Conservation (phyloP, 2,329 filamentous ascomycete species). For the Colletotrichum australisinense region DNA sequence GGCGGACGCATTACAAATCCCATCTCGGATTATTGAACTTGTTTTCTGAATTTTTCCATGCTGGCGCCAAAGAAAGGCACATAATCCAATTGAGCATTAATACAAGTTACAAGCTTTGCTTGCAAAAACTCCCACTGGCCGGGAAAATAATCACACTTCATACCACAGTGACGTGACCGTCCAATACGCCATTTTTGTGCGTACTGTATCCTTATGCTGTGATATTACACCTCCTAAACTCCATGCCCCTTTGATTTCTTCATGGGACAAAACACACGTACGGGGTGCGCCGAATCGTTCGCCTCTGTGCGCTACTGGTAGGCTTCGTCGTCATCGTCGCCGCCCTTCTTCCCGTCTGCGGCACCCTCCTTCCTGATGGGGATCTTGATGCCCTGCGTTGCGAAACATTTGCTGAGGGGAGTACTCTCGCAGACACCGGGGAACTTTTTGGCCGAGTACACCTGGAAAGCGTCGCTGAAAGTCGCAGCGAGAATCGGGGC, state of each 20-base stretch:
- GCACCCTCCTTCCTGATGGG: slow-evolving; percentile 86
- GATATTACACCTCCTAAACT: background rate
- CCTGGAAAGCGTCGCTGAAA: slow-evolving; percentile 91
- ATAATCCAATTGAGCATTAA: background rate
- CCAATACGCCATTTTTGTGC: background rate
- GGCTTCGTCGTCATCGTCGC: slow-evolving; percentile 62
- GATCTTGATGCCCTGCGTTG: slow-evolving; percentile 94
- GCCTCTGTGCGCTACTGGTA: background rate
- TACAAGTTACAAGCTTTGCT: background rate
- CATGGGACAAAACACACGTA: background rate
- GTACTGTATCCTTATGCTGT: background rate
- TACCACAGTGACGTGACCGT: background rate
- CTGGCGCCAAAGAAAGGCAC: background rate
- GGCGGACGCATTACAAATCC: background rate
- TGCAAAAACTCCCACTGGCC: background rate
- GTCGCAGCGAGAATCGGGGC: slow-evolving; percentile 86
- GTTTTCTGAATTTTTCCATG: background rate
- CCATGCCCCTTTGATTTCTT: background rate
- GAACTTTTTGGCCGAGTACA: slow-evolving; percentile 98
- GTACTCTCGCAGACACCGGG: slow-evolving; percentile 97
- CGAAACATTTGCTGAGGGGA: slow-evolving; percentile 89
- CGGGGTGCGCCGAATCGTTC: background rate
- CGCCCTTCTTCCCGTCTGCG: slow-evolving; percentile 59
- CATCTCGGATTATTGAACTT: background rate
- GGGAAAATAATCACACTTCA: background rate